These are phyloP conservation scores for Lepidium didymum DNA, from an alignment of 345 rosid genomes.

Conservation along the genomic window DNA sequence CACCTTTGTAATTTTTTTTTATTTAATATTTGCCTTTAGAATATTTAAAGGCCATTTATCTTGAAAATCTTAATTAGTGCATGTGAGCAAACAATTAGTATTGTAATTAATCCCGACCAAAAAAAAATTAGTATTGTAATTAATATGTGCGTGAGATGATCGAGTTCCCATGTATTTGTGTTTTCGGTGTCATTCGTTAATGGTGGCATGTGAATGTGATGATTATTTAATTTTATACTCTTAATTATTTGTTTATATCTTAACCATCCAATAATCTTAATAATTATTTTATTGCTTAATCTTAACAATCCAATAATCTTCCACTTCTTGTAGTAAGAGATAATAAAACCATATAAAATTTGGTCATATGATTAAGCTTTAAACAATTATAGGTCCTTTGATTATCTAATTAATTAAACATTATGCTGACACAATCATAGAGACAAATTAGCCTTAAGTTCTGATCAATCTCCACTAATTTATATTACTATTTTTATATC, in stretches of 20 bases:
- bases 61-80: background rate
- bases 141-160: conserved; percentile 13
- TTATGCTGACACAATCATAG: conserved; percentile 29
- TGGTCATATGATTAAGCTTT: conserved; percentile 21
- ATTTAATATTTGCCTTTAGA: background rate
- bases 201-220: conserved; percentile 24
- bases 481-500: background rate
- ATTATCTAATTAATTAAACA: conserved; percentile 16
- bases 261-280: background rate
- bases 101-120: too few relatives aligned
- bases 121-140: background rate
- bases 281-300: background rate
- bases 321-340: background rate
- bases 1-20: too few relatives aligned
- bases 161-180: conserved; percentile 25
- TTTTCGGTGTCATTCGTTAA: conserved; percentile 19
- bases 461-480: conserved; percentile 25
- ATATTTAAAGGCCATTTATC: background rate
- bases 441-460: conserved; percentile 29
- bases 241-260: background rate
- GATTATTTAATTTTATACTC: background rate
- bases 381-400: background rate
- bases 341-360: background rate
- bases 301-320: conserved; percentile 11
- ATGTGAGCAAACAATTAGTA: background rate